Evolutionary conservation across 208 protist genomes (phyloP).

Genomic region (Porcisia hertigi): DNA sequence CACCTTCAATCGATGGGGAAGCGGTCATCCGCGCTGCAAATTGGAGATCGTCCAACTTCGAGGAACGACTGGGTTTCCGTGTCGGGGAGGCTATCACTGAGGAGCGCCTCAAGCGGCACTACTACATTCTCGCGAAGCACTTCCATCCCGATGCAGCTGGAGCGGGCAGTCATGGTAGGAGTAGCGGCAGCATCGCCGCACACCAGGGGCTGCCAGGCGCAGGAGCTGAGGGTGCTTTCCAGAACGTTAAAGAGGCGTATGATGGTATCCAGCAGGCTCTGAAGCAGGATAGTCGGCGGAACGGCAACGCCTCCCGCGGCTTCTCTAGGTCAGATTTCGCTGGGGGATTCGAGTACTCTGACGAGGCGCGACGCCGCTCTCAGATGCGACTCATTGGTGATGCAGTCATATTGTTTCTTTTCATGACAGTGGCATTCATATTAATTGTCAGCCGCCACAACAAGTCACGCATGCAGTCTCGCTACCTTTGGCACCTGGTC

Average conservation of each 20-base stretch:
- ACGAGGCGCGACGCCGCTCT: conserved; percentile 51
- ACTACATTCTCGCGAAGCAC: conserved; percentile 71
- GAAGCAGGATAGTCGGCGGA: conserved; percentile 16
- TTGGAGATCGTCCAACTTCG: conserved; percentile 46
- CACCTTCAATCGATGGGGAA: conserved; percentile 21
- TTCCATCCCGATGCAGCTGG: conserved; percentile 69
- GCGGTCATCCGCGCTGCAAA: conserved; percentile 39
- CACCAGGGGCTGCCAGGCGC: neutral
- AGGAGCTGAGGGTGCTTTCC: conserved; percentile 42
- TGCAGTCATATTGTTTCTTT: conserved; percentile 62
- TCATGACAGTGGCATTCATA: conserved; percentile 63
- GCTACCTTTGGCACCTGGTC: conserved; percentile 53
- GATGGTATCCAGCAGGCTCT: conserved; percentile 35
- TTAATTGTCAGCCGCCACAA: conserved; percentile 62
- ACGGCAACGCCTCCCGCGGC: neutral
- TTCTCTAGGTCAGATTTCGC: neutral
- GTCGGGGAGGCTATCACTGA: conserved; percentile 34
- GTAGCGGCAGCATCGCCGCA: conserved; percentile 2
- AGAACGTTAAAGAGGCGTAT: conserved; percentile 78
- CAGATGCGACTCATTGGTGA: conserved; percentile 73
- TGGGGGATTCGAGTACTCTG: conserved; percentile 45
- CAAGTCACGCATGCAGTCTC: conserved; percentile 47
- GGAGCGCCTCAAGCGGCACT: conserved; percentile 61
- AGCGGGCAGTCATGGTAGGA: neutral
- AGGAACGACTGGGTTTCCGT: conserved; percentile 70